Evolutionary conservation across 805 yeast species (phyloP).

Genomic region (Middelhovenomyces tepae): DNA sequence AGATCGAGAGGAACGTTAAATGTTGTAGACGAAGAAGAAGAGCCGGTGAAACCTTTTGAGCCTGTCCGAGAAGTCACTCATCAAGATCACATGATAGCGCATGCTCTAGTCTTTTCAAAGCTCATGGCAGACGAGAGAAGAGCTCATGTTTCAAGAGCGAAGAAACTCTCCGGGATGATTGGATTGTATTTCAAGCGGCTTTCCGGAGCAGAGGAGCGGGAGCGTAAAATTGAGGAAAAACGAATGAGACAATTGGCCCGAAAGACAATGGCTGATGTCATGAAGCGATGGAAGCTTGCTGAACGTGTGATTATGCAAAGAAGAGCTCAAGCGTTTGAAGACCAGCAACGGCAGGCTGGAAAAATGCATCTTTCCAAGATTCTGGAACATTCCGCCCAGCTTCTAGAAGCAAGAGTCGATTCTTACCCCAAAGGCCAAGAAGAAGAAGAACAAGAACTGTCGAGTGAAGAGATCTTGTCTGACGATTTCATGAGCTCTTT

Average conservation of each 20-base stretch:
- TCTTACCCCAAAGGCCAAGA: slow-evolving; percentile 4
- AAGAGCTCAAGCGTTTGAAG: slow-evolving; percentile 55
- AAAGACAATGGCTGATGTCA: slow-evolving; percentile 72
- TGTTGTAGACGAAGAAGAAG: slow-evolving; percentile 36
- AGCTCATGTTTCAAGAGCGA: slow-evolving; percentile 56
- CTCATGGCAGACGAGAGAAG: slow-evolving; percentile 57
- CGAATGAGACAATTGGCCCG: slow-evolving; percentile 64
- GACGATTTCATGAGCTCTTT: slow-evolving; percentile 7
- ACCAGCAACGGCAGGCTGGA: slow-evolving; percentile 69
- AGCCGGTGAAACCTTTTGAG: slow-evolving; percentile 18
- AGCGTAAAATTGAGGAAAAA: slow-evolving; percentile 65
- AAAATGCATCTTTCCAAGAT: slow-evolving; percentile 81
- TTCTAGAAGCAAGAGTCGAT: slow-evolving; percentile 74
- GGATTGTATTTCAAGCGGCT: slow-evolving; percentile 81
- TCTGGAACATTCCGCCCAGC: slow-evolving; percentile 82
- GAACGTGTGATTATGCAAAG: slow-evolving; percentile 67
- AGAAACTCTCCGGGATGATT: slow-evolving; percentile 69
- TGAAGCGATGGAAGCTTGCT: slow-evolving; percentile 85
- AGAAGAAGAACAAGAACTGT: slow-evolving; percentile 2
- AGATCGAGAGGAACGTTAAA: slow-evolving; percentile 31
- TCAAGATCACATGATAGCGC: slow-evolving; percentile 67
- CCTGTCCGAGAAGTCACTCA: slow-evolving; percentile 47
- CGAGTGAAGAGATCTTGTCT: slow-evolving; percentile 8
- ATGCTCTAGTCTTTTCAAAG: slow-evolving; percentile 63
- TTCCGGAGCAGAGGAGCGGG: slow-evolving; percentile 81